A percentile compares a stretch with the other conserved stretches of the same genome.
These are phyloP conservation scores for Colletotrichum sp. DNA, from an alignment of 2,329 filamentous ascomycete species.

Conservation along the genomic window DNA sequence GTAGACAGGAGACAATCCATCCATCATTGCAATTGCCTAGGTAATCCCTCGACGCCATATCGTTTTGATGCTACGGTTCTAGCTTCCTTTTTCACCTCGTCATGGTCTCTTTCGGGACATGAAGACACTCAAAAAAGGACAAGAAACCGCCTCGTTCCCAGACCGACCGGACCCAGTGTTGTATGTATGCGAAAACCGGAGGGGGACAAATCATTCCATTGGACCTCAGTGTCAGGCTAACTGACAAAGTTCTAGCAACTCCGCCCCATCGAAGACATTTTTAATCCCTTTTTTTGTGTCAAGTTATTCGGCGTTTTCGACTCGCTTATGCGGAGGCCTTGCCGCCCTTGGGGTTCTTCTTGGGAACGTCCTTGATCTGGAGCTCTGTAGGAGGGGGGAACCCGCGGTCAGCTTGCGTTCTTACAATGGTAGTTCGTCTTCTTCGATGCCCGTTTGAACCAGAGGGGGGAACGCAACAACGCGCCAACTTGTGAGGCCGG, in stretches of 20 bases:
- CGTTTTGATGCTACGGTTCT: conserved; percentile 27
- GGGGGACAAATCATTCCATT: conserved; percentile 7
- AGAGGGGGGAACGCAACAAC: background rate
- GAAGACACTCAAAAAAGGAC: background rate
- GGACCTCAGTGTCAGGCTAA: conserved; percentile 6
- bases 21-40: conserved; percentile 48
- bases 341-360: conserved; percentile 54
- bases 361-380: conserved; percentile 58
- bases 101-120: background rate
- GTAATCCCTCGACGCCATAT: conserved; percentile 60
- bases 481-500: rapidly evolving
- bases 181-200: background rate
- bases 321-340: conserved; percentile 40
- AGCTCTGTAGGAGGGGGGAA: conserved; percentile 43
- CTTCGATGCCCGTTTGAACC: background rate
- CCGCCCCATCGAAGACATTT: conserved; percentile 11
- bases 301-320: background rate
- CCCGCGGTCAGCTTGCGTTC: background rate
- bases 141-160: background rate
- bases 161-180: conserved; percentile 7
- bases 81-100: background rate
- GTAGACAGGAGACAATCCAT: conserved; percentile 8
- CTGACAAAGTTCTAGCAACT: conserved; percentile 15
- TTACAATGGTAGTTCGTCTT: background rate
- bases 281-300: background rate